These are phyloP conservation scores for Cercospora janseana DNA, from an alignment of 2,329 filamentous ascomycete species.

Conservation along the genomic window DNA sequence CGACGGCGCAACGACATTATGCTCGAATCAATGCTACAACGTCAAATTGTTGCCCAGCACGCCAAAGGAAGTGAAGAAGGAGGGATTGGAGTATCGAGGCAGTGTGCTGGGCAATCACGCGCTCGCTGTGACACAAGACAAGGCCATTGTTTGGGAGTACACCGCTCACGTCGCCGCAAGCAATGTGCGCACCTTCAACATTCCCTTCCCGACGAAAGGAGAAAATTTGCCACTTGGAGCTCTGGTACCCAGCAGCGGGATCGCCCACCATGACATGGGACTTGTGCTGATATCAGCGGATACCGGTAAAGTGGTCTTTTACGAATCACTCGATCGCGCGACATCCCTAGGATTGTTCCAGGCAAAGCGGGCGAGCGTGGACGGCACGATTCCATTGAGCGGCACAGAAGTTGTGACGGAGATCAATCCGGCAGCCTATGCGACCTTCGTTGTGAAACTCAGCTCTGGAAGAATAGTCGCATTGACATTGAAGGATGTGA, in stretches of 20 bases:
- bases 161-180: conserved; percentile 60
- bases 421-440: conserved; percentile 78
- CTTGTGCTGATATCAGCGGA: conserved; percentile 81
- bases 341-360: conserved; percentile 80
- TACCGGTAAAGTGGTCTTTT: conserved; percentile 84
- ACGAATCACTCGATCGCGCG: conserved; percentile 90
- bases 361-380: conserved; percentile 76
- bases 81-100: conserved; percentile 58
- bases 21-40: conserved; percentile 78
- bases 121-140: conserved; percentile 73
- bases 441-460: conserved; percentile 81
- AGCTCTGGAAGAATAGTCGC: conserved; percentile 85
- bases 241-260: conserved; percentile 74
- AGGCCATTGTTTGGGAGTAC: conserved; percentile 91
- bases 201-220: conserved; percentile 69
- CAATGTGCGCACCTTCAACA: conserved; percentile 75
- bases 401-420: conserved; percentile 72
- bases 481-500: conserved; percentile 77
- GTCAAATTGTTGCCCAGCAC: conserved; percentile 81
- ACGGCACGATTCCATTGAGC: conserved; percentile 70
- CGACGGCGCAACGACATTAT: conserved; percentile 48
- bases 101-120: conserved; percentile 46
- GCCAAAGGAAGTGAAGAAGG: conserved; percentile 67
- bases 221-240: conserved; percentile 79
- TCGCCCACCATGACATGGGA: conserved; percentile 76